Evolutionary conservation across 1,284 basidiomycete genomes (phyloP).

Genomic region (Leccinum insolens): DNA sequence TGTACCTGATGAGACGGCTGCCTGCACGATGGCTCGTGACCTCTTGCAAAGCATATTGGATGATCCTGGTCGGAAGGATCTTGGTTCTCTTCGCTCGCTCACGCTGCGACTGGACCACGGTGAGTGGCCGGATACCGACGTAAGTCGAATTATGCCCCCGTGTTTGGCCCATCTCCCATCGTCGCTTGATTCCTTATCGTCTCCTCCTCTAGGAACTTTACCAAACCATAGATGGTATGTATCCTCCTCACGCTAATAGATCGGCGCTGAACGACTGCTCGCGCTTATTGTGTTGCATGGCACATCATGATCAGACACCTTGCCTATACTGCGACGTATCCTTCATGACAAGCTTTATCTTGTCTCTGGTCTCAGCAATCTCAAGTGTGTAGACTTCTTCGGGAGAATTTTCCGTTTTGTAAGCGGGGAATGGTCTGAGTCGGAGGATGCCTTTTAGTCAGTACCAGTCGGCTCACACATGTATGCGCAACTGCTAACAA

Average conservation of each 20-base stretch:
- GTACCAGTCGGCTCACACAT: background rate
- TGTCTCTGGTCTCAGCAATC: background rate
- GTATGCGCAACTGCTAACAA: background rate
- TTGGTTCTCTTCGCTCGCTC: background rate
- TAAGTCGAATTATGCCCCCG: background rate
- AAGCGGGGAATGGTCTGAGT: background rate
- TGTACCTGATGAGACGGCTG: background rate
- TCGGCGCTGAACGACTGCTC: background rate
- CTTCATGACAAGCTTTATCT: background rate
- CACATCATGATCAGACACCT: background rate
- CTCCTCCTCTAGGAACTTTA: background rate
- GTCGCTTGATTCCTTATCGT: background rate
- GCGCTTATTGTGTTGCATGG: background rate
- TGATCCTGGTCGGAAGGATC: background rate
- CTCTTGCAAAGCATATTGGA: background rate
- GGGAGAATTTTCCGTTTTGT: background rate
- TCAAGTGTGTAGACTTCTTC: background rate
- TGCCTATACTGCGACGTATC: background rate
- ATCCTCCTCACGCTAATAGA: background rate
- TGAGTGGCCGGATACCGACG: background rate
- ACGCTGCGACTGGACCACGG: background rate
- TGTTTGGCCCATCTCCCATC: background rate
- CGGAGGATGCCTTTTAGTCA: background rate
- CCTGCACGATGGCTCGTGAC: background rate
- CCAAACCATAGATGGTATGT: background rate